Evolutionary conservation across 73 alveolate genomes (phyloP).

Genomic region (Paramecium sexaurelia): DNA sequence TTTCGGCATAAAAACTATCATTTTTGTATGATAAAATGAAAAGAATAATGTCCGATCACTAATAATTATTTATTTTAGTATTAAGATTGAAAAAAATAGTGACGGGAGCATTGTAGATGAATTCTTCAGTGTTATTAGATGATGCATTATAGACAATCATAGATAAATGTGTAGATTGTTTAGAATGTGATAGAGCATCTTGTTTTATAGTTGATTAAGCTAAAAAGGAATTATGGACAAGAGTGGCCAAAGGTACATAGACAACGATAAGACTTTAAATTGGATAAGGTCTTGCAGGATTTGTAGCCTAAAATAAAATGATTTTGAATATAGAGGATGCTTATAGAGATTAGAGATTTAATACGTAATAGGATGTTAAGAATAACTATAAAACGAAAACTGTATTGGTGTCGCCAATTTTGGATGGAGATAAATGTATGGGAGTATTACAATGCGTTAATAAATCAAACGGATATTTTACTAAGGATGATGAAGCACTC

Average conservation of each 20-base stretch:
- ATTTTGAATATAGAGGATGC: constrained; percentile 78
- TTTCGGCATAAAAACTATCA: constrained; percentile 11
- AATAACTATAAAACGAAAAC: constrained; percentile 74
- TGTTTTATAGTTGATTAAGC: constrained; percentile 77
- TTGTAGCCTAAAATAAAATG: constrained; percentile 63
- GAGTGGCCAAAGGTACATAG: constrained; percentile 73
- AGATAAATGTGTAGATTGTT: constrained; percentile 51
- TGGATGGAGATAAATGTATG: constrained; percentile 67
- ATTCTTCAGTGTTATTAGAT: constrained; percentile 57
- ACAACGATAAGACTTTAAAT: constrained; percentile 71
- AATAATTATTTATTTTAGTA: constrained; percentile 14
- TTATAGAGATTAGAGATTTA: constrained; percentile 73
- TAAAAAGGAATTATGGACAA: constrained; percentile 76
- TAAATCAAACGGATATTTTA: constrained; percentile 73
- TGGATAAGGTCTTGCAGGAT: constrained; percentile 77
- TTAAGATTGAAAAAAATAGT: constrained; percentile 65
- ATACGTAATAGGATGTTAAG: constrained; percentile 72
- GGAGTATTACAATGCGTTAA: constrained; percentile 67
- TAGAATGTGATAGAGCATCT: constrained; percentile 81
- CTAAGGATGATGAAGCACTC: constrained; percentile 68
- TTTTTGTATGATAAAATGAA: constrained; percentile 23
- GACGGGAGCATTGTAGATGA: constrained; percentile 55
- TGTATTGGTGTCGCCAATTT: constrained; percentile 76
- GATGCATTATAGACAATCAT: constrained; percentile 73
- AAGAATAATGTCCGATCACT: constrained; percentile 48